A percentile compares a stretch with the other conserved stretches of the same genome.
Conservation (phyloP, 106 monocot species). For the Agapanthus africanus region DNA sequence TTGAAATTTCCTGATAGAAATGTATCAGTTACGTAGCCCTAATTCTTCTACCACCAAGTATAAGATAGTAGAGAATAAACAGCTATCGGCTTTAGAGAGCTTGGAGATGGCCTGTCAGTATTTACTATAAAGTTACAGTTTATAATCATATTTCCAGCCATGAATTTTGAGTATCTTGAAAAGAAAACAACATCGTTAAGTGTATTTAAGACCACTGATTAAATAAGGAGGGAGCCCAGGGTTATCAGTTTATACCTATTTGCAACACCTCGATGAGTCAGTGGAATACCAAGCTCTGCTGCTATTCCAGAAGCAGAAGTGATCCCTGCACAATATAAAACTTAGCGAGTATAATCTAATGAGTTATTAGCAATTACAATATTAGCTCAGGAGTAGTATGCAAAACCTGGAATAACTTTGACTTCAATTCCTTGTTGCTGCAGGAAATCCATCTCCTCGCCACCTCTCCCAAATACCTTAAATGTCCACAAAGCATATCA, state of each 20-base stretch:
- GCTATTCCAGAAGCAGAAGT: slow-evolving; percentile 98
- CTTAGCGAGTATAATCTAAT: too few species aligned
- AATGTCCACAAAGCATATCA: slow-evolving; percentile 9
- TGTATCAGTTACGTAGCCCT: neutral
- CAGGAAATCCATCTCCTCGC: slow-evolving; percentile 98
- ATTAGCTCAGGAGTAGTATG: neutral
- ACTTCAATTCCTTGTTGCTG: slow-evolving; percentile 85
- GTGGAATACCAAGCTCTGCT: slow-evolving; percentile 93
- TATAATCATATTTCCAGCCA: neutral
- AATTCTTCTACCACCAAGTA: neutral
- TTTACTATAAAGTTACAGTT: too few species aligned
- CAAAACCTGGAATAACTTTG: slow-evolving; percentile 82
- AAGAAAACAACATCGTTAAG: neutral
- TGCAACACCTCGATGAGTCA: slow-evolving; percentile 94
- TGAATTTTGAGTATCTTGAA: neutral
- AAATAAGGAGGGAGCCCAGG: neutral
- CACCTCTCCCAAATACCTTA: slow-evolving; percentile 95
- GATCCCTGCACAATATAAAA: slow-evolving; percentile 49
- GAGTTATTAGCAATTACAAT: neutral
- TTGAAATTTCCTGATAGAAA: neutral
- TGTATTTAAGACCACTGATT: neutral
- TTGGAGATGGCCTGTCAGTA: neutral
- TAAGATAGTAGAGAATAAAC: neutral
- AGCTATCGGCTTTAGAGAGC: neutral
- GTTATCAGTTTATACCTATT: slow-evolving; percentile 48